These are phyloP conservation scores for Metarhizium album DNA, from an alignment of 2,329 filamentous ascomycete species.

Conservation along the genomic window DNA sequence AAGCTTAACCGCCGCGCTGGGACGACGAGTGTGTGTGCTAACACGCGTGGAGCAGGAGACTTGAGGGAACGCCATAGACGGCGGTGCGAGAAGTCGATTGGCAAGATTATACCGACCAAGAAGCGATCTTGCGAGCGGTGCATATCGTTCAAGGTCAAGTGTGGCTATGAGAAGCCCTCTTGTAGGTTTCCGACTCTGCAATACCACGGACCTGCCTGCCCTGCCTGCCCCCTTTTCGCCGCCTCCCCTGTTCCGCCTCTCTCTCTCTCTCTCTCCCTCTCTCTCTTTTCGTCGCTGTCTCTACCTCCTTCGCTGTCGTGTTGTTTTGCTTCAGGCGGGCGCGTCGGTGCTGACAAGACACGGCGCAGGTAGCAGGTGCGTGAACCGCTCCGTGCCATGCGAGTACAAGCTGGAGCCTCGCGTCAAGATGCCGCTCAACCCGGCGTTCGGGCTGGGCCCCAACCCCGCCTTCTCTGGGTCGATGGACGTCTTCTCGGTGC, in stretches of 20 bases:
- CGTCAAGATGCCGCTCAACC: slow-evolving; percentile 8
- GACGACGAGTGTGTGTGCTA: neutral
- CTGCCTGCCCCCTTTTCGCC: too few relatives aligned
- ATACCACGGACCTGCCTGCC: too few relatives aligned
- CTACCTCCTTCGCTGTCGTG: too few relatives aligned
- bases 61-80: slow-evolving; percentile 7
- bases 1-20: neutral
- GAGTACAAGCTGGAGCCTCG: slow-evolving; percentile 7
- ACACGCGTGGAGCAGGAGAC: slow-evolving; percentile 3
- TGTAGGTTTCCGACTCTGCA: slow-evolving; percentile 1
- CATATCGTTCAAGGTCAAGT: slow-evolving; percentile 9
- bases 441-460: slow-evolving; percentile 6
- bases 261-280: too few relatives aligned
- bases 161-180: slow-evolving; percentile 7
- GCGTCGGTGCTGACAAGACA: neutral
- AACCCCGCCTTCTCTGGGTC: slow-evolving; percentile 5
- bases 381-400: slow-evolving; percentile 6
- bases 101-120: slow-evolving; percentile 8
- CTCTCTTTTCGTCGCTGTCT: too few relatives aligned
- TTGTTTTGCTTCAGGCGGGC: too few relatives aligned
- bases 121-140: slow-evolving; percentile 9
- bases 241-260: too few relatives aligned
- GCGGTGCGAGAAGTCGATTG: slow-evolving; percentile 8
- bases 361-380: slow-evolving; percentile 5
- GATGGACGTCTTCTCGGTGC: slow-evolving; percentile 6